phyloP scores from a whole-genome alignment of 768 basidiomycete genomes.

The Chalciporus chontae region DNA sequence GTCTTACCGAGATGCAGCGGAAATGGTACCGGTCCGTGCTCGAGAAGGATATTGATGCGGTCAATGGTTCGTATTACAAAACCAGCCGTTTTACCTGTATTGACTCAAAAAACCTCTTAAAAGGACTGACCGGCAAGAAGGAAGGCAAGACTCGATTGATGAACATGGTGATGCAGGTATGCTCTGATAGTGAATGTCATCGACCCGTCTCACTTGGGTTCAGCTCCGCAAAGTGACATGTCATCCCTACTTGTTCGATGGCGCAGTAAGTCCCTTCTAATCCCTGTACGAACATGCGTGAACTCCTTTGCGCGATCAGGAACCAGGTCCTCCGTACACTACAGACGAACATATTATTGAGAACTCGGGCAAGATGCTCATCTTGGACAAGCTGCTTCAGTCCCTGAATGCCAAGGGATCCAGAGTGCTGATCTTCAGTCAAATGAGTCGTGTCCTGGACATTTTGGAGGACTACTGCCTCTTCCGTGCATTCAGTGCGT shows the following conservation, averaged over 20 bases:
- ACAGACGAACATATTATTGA: constrained; percentile 95
- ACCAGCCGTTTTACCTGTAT: neutral
- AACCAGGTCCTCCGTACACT: constrained; percentile 97
- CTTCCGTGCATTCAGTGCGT: constrained; percentile 83
- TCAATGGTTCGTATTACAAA: constrained; percentile 63
- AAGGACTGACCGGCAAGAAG: constrained; percentile 92
- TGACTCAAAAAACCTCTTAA: neutral
- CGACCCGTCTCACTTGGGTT: neutral
- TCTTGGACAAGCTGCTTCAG: constrained; percentile 87
- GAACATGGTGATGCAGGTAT: constrained; percentile 99
- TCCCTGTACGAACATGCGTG: neutral
- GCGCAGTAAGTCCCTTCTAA: constrained; percentile 54
- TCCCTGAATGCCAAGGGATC: constrained; percentile 93
- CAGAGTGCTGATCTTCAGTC: constrained; percentile 94
- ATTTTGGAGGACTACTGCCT: constrained; percentile 97
- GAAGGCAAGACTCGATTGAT: constrained; percentile 96
- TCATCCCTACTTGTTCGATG: constrained; percentile 90
- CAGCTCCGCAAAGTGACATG: constrained; percentile 81
- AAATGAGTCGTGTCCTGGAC: constrained; percentile 97
- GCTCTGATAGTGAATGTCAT: constrained; percentile 3
- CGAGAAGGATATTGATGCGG: constrained; percentile 98
- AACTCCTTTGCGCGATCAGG: constrained; percentile 39
- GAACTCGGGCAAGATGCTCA: constrained; percentile 96
- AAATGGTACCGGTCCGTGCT: constrained; percentile 97
- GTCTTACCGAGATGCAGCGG: constrained; percentile 94